Conservation (phyloP, 1,284 basidiomycete species). For the Ustilago cynodontis region DNA sequence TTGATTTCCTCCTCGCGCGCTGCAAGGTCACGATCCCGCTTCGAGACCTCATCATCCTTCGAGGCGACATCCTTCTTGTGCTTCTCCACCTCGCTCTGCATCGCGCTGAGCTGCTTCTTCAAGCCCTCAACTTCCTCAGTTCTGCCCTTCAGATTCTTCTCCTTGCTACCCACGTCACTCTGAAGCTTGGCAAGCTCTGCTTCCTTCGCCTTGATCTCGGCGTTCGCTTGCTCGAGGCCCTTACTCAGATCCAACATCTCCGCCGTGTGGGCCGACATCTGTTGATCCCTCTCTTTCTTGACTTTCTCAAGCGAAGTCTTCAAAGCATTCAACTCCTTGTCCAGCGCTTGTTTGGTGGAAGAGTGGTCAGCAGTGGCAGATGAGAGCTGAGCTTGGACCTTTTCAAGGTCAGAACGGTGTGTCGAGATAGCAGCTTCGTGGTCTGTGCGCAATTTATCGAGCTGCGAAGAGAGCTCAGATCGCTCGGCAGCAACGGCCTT, state of each 20-base stretch:
- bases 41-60: slow-evolving; percentile 7
- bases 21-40: slow-evolving; percentile 5
- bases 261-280: slow-evolving; percentile 32
- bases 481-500: slow-evolving; percentile 15
- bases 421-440: slow-evolving; percentile 16
- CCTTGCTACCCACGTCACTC: background rate
- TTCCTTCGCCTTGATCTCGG: slow-evolving; percentile 23
- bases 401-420: slow-evolving; percentile 19
- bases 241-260: slow-evolving; percentile 46
- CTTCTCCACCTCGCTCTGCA: slow-evolving; percentile 15
- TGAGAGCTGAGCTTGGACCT: slow-evolving; percentile 9
- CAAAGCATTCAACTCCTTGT: slow-evolving; percentile 24
- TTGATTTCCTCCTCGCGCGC: slow-evolving; percentile 27
- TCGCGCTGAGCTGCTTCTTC: slow-evolving; percentile 12
- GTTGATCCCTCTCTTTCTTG: slow-evolving; percentile 32
- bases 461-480: slow-evolving; percentile 12
- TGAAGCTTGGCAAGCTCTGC: slow-evolving; percentile 26
- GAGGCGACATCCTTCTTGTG: background rate
- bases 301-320: slow-evolving; percentile 26
- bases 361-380: slow-evolving; percentile 11
- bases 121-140: slow-evolving; percentile 3
- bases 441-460: slow-evolving; percentile 22
- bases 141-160: slow-evolving; percentile 1
- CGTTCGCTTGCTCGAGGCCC: slow-evolving; percentile 21
- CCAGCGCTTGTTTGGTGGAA: slow-evolving; percentile 10